These are phyloP conservation scores for Silene conica DNA, from an alignment of 148 eudicot species.

Conservation along the genomic window DNA sequence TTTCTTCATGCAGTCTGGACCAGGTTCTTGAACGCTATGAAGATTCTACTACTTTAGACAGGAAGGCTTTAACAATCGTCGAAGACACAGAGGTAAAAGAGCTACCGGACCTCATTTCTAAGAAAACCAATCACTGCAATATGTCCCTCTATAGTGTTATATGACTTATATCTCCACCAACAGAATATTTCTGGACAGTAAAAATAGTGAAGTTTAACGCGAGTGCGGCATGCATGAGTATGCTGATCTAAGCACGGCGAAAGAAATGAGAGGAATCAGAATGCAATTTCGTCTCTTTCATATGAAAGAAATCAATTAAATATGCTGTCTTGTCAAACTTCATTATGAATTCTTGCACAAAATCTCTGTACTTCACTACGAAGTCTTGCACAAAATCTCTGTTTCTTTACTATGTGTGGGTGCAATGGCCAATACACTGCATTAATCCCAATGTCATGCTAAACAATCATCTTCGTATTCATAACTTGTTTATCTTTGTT, in stretches of 20 bases:
- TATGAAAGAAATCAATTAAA: too few relatives aligned
- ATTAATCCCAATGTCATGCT: neutral
- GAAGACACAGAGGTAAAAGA: slow-evolving; percentile 21
- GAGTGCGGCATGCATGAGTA: neutral
- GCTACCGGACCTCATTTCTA: neutral
- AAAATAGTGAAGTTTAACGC: neutral
- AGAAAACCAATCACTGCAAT: neutral
- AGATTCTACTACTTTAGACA: slow-evolving; percentile 11
- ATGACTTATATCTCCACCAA: neutral
- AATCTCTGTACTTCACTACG: too few relatives aligned
- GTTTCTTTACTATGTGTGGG: too few relatives aligned
- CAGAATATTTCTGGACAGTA: neutral
- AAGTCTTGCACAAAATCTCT: too few relatives aligned
- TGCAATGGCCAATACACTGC: neutral
- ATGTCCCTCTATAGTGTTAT: too few relatives aligned
- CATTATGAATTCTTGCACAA: too few relatives aligned
- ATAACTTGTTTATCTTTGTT: neutral
- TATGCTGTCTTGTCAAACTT: too few relatives aligned
- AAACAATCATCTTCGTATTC: neutral
- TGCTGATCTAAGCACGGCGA: neutral
- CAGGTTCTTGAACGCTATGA: slow-evolving; percentile 29
- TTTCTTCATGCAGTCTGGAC: slow-evolving; percentile 21
- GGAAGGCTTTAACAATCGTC: slow-evolving; percentile 5
- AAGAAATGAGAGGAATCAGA: neutral
- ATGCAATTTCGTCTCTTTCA: neutral